These are phyloP conservation scores for Cordyceps fumosorosea DNA, from an alignment of 2,329 filamentous ascomycete genomes.

Conservation along the genomic window DNA sequence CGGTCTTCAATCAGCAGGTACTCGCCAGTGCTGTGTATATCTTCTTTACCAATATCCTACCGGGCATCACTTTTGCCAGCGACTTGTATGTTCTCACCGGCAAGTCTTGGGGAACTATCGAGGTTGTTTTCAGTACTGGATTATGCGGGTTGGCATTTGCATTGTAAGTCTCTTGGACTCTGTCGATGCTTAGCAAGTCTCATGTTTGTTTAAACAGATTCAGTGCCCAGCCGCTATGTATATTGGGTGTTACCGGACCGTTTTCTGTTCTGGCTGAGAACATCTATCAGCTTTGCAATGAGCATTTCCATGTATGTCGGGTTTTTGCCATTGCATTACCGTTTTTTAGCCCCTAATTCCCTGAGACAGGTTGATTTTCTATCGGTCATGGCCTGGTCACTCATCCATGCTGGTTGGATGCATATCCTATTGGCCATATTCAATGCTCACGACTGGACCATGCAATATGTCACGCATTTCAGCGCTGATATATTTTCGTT, in stretches of 20 bases:
- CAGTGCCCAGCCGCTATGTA: constrained; percentile 58
- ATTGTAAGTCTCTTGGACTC: constrained; percentile 33
- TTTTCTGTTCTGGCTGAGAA: constrained; percentile 63
- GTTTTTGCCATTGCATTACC: not conserved
- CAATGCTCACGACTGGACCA: constrained; percentile 64
- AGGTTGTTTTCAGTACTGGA: constrained; percentile 60
- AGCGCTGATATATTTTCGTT: constrained; percentile 61
- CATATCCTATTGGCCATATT: constrained; percentile 57
- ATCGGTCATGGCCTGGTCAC: constrained; percentile 62
- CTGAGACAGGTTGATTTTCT: constrained; percentile 48
- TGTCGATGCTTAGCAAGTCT: not conserved
- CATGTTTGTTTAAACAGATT: constrained; percentile 24
- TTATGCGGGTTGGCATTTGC: constrained; percentile 58
- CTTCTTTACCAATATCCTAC: constrained; percentile 61
- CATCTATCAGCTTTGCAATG: constrained; percentile 51
- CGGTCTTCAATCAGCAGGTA: constrained; percentile 55
- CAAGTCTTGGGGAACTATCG: constrained; percentile 58
- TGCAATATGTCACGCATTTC: constrained; percentile 63
- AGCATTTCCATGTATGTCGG: constrained; percentile 43
- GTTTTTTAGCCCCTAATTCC: not conserved
- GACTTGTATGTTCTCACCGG: constrained; percentile 58
- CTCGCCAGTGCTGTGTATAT: constrained; percentile 58
- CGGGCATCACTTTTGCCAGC: constrained; percentile 61
- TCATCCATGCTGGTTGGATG: constrained; percentile 61
- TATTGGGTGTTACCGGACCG: constrained; percentile 59